phyloP scores from a whole-genome alignment of 345 rosid genomes.

The Heritiera littoralis region DNA sequence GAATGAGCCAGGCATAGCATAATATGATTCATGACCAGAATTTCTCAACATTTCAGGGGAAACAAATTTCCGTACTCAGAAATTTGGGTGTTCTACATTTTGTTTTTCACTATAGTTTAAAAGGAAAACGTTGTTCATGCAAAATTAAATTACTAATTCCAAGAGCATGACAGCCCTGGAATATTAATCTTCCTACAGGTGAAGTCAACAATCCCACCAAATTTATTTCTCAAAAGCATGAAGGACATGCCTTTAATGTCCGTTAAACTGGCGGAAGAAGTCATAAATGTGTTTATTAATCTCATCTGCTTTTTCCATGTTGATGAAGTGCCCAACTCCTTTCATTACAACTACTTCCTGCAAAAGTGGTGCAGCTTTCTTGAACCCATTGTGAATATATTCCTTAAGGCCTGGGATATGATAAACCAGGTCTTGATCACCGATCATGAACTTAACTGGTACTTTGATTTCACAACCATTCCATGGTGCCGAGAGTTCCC shows the following conservation, averaged over 20 bases:
- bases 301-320: conserved; percentile 38
- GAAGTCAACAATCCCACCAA: not conserved
- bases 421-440: conserved; percentile 47
- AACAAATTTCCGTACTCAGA: no score
- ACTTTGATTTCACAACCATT: conserved; percentile 44
- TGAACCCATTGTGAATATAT: conserved; percentile 28
- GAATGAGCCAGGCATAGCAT: no score
- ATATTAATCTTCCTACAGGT: no score
- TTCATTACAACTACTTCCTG: conserved; percentile 39
- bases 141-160: no score
- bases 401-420: conserved; percentile 23
- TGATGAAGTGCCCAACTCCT: conserved; percentile 41
- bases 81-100: no score
- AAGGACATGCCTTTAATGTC: not conserved
- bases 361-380: conserved; percentile 10
- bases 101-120: no score
- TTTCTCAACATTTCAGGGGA: no score
- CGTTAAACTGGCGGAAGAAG: conserved; percentile 16
- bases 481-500: conserved; percentile 60
- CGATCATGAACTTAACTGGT: conserved; percentile 50
- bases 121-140: no score
- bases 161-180: no score
- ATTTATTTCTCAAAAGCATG: not conserved
- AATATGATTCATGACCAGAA: no score
- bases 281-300: conserved; percentile 35